Conservation (phyloP, 192 early-diverging fungal species). For the Coemansia sp. region DNA sequence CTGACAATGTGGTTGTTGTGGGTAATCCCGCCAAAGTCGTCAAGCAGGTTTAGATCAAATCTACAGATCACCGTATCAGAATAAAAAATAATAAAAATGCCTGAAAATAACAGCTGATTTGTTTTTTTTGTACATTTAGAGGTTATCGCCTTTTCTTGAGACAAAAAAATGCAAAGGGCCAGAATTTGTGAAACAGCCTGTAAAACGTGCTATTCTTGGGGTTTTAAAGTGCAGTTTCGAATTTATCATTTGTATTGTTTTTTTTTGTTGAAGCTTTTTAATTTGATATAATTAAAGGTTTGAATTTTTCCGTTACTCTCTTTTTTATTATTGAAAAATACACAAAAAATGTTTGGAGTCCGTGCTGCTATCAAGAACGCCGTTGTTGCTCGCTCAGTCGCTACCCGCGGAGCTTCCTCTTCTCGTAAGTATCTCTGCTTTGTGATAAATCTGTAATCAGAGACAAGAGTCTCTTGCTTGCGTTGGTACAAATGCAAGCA, state of each 20-base stretch:
- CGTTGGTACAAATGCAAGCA: not conserved
- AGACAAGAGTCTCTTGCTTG: not conserved
- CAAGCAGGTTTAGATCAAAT: constrained; percentile 48
- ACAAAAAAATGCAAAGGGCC: not conserved
- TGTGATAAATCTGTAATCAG: not conserved
- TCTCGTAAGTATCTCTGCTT: constrained; percentile 36
- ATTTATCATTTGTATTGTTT: constrained; percentile 19
- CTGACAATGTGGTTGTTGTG: constrained; percentile 71
- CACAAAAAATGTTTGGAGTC: constrained; percentile 50
- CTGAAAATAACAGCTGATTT: not conserved
- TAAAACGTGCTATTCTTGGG: not conserved
- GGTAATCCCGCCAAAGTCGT: constrained; percentile 88
- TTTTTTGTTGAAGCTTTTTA: not conserved
- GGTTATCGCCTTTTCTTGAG: constrained; percentile 4
- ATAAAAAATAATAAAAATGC: constrained; percentile 1
- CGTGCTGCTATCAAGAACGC: constrained; percentile 47
- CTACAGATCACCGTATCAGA: too few relatives aligned
- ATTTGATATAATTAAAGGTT: not conserved
- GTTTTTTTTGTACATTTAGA: constrained; percentile 4
- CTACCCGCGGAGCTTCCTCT: constrained; percentile 23
- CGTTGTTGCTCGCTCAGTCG: constrained; percentile 27
- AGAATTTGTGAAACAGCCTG: not conserved
- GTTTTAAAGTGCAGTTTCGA: not conserved
- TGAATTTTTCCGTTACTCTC: too few relatives aligned
- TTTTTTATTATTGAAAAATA: not conserved